Evolutionary conservation across 371 early-diverging fungal species (phyloP), one percentile per base, ranked within the genome.

Genomic region (Mortierella sp.): DNA sequence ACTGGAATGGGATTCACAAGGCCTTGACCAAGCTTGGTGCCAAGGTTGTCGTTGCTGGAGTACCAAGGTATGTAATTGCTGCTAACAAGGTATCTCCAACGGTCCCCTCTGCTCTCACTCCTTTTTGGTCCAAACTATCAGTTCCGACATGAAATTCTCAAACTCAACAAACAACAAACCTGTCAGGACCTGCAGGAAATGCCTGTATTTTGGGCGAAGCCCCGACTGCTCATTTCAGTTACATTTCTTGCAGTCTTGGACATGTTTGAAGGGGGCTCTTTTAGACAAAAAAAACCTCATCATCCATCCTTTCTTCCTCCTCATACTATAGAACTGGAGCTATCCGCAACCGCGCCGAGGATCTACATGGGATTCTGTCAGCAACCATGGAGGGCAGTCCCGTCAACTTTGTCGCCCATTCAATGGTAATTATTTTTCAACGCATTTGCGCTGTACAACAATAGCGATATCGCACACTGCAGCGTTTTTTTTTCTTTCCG

Each of bases 1-100:
- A 98, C 83, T 98, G 98, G 98, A 91, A 92, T 37, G 97, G 97
- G 5, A 94, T 98, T 31, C 91, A 93, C 67, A 94, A 96, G 61
- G 94, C 95, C 0, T 83, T 98, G 78, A 91, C 92, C n/a, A 92
- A 93, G 48, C 79, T 96, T 28, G 98, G 98, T 5, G 94, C 95
- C 75, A 93, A 95, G 69, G 97, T 98, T 48, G 88, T 94, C 70
- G 93, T 97, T 3, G 92, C 97, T 4, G 91, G 93, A 57, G 98
- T 98, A 19, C 91, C 96, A 51, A 89, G 84, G 88, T 89, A 86
- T 44, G 3, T 19, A 55, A 34, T 61, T 1, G 11, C 28, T 31
- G 55, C 21, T 11, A 14, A 16, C 31, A 31, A 0, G 28, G 9
- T 21, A 1, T 57, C 54, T 28, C 28, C 28, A 28, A 57, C 28